Conservation (phyloP, 2,329 filamentous ascomycete genomes). For the Calonectria pteridis region DNA sequence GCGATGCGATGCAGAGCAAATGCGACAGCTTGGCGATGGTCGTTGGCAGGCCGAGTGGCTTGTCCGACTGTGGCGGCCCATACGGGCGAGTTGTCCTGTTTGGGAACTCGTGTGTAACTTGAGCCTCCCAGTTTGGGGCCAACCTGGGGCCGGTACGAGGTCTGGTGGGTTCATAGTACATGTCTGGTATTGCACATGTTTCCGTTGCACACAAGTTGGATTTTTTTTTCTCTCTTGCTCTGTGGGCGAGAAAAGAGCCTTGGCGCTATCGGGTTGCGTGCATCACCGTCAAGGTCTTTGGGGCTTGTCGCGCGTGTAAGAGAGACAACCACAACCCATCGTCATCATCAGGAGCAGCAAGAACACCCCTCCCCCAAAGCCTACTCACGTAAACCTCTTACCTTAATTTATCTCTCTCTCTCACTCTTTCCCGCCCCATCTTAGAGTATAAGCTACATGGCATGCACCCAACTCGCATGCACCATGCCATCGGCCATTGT, state of each 20-base stretch:
- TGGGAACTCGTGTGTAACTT: conserved; percentile 3
- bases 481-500: not conserved
- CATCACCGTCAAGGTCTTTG: not conserved
- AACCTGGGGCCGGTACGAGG: not conserved
- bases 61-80: not conserved
- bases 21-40: conserved; percentile 34
- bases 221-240: not conserved
- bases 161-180: not conserved
- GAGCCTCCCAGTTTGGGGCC: not conserved
- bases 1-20: conserved; percentile 21
- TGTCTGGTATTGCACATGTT: not conserved
- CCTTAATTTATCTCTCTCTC: not conserved
- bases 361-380: not conserved
- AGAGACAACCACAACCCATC: not conserved
- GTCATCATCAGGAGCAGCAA: not conserved
- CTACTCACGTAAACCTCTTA: not conserved
- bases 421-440: not conserved
- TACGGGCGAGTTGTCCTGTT: conserved; percentile 7
- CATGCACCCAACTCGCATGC: not conserved
- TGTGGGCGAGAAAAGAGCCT: not conserved
- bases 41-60: conserved; percentile 14
- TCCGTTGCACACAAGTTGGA: not conserved
- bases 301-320: not conserved
- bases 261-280: not conserved
- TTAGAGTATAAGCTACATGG: not conserved